Percentiles rank a stretch among this genome's conserved stretches.
Conservation (phyloP, 495 filamentous ascomycete genomes). For the Penicillium atrosanguineum region DNA sequence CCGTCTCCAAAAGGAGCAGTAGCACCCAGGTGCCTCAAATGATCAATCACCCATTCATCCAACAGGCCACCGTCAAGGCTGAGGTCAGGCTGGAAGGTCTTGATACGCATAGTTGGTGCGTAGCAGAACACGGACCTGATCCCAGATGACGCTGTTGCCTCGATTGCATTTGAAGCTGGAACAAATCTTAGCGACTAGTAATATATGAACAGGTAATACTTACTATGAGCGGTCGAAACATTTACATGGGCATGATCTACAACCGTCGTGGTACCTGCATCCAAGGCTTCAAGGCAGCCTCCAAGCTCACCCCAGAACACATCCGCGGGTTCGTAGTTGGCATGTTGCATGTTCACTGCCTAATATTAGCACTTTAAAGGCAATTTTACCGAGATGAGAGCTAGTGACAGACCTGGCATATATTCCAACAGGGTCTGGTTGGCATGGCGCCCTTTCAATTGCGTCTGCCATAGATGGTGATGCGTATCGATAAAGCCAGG, state of each 20-base stretch:
- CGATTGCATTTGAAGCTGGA: conserved; percentile 34
- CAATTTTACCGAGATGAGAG: background rate
- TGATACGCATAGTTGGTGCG: conserved; percentile 29
- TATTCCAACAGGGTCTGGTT: conserved; percentile 44
- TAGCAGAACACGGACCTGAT: conserved; percentile 51
- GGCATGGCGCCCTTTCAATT: conserved; percentile 38
- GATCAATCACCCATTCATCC: conserved; percentile 38
- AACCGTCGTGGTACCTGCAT: conserved; percentile 57
- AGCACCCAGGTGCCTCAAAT: conserved; percentile 30
- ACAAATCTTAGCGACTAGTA: background rate
- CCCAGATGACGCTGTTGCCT: conserved; percentile 43
- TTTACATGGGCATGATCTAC: conserved; percentile 56
- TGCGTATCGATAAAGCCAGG: conserved; percentile 62
- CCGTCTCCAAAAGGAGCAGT: conserved; percentile 36
- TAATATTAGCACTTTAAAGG: background rate
- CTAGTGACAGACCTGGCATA: conserved; percentile 26
- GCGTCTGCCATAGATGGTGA: conserved; percentile 59
- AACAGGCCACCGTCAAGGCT: conserved; percentile 28
- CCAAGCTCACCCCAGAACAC: conserved; percentile 54
- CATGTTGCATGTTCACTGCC: conserved; percentile 28
- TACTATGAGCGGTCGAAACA: conserved; percentile 39
- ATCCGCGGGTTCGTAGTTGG: conserved; percentile 45
- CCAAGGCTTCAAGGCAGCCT: conserved; percentile 50
- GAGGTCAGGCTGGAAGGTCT: conserved; percentile 35
- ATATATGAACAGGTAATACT: background rate